Evolutionary conservation across 2,329 filamentous ascomycete genomes (phyloP).

Genomic region (Exophiala bonariae): DNA sequence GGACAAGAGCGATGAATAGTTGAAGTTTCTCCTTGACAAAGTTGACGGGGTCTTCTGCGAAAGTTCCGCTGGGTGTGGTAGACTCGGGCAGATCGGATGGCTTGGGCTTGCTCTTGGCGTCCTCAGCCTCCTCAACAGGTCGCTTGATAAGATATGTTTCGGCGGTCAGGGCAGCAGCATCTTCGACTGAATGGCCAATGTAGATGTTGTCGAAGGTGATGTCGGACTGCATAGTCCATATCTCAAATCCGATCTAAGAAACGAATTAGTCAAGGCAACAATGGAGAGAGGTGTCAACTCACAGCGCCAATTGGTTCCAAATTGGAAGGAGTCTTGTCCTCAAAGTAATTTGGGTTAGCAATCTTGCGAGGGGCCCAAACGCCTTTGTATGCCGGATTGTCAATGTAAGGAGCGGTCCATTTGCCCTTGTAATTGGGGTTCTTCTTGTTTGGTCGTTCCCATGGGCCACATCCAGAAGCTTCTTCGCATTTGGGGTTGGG

Average conservation of each 20-base stretch:
- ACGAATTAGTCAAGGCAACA: not conserved
- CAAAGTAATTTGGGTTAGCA: conserved; percentile 90
- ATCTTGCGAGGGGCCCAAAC: conserved; percentile 94
- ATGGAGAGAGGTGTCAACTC: conserved; percentile 47
- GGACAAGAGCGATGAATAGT: conserved; percentile 81
- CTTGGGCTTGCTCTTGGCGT: conserved; percentile 79
- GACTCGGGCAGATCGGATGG: conserved; percentile 64
- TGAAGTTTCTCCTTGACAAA: conserved; percentile 93
- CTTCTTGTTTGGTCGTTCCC: conserved; percentile 87
- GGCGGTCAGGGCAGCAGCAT: conserved; percentile 82
- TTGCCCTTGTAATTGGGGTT: conserved; percentile 99
- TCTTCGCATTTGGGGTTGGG: conserved; percentile 96
- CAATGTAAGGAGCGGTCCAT: conserved; percentile 88
- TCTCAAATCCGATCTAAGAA: conserved; percentile 87
- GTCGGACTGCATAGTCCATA: conserved; percentile 99
- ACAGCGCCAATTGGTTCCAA: conserved; percentile 97
- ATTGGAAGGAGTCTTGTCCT: conserved; percentile 96
- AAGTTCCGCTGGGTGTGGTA: conserved; percentile 71
- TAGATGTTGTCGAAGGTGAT: conserved; percentile 99
- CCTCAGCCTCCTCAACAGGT: conserved; percentile 75
- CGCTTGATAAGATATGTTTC: conserved; percentile 92
- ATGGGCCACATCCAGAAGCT: conserved; percentile 88
- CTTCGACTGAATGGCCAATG: conserved; percentile 93
- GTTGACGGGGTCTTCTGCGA: conserved; percentile 83
- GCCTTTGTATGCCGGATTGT: conserved; percentile 98